Conservation (phyloP, 2,329 filamentous ascomycete species). For the Exophiala sideris region DNA sequence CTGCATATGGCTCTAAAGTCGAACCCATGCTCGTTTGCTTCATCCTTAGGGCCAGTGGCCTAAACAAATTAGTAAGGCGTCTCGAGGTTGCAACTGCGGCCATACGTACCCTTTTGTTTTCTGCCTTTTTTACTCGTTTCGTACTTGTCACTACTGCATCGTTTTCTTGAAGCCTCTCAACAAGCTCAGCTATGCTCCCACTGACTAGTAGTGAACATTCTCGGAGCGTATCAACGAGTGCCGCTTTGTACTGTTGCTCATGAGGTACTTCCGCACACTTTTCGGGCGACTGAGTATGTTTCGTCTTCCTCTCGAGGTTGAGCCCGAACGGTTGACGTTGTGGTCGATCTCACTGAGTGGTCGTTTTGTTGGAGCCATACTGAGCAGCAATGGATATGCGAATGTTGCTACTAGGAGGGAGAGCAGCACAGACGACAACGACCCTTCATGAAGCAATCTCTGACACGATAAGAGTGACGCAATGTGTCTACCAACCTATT, state of each 20-base stretch:
- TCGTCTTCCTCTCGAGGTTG: background rate
- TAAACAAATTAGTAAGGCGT: too few relatives aligned
- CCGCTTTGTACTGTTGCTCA: background rate
- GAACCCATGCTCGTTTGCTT: background rate
- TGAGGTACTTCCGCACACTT: background rate
- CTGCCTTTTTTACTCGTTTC: background rate
- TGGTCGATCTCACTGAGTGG: conserved; percentile 3
- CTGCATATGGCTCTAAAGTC: conserved; percentile 4
- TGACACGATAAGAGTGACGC: too few relatives aligned
- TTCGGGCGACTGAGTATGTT: background rate
- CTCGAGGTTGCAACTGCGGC: too few relatives aligned
- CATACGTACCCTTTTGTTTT: background rate
- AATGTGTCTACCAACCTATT: too few relatives aligned
- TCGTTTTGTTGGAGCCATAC: conserved; percentile 4
- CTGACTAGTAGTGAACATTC: background rate
- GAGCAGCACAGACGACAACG: too few relatives aligned
- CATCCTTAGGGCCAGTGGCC: background rate
- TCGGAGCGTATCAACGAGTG: background rate
- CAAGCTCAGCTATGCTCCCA: conserved; percentile 3
- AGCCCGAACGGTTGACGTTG: background rate
- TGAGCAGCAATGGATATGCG: background rate
- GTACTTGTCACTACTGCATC: background rate
- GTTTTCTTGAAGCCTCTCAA: background rate
- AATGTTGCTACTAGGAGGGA: too few relatives aligned
- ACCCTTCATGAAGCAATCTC: too few relatives aligned